Conservation (phyloP, 345 rosid species). For the Triadica sebifera region DNA sequence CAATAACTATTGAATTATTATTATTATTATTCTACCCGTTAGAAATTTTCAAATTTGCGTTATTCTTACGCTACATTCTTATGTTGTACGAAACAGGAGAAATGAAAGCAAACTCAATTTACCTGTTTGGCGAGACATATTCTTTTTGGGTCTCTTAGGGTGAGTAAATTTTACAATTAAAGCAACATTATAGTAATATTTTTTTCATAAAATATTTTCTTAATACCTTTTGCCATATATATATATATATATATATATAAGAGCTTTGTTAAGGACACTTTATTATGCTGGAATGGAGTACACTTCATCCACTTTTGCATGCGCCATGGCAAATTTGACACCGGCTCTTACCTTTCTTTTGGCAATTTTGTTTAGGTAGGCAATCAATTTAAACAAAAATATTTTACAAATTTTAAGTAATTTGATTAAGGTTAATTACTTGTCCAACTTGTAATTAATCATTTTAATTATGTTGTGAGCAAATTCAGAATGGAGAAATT, state of each 20-base stretch:
- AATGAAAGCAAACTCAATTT: neutral
- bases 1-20: too few relatives aligned
- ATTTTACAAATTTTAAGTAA: too few relatives aligned
- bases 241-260: too few relatives aligned
- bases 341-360: slow-evolving; percentile 2
- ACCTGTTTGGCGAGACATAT: neutral
- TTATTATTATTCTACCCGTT: too few relatives aligned
- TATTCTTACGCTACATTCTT: too few relatives aligned
- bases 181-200: too few relatives aligned
- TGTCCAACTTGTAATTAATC: neutral
- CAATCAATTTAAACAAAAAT: too few relatives aligned
- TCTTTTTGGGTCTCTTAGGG: slow-evolving; percentile 3
- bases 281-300: neutral
- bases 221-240: too few relatives aligned
- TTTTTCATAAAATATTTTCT: too few relatives aligned
- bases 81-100: neutral
- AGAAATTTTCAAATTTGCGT: too few relatives aligned
- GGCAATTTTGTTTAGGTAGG: neutral
- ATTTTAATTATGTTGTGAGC: too few relatives aligned
- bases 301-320: neutral
- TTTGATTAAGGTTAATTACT: too few relatives aligned
- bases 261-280: neutral
- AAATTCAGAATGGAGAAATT: neutral
- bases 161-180: neutral
- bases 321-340: neutral